Conservation (phyloP, 1,139 yeast species). For the Debaryomycetaceae sp. region DNA sequence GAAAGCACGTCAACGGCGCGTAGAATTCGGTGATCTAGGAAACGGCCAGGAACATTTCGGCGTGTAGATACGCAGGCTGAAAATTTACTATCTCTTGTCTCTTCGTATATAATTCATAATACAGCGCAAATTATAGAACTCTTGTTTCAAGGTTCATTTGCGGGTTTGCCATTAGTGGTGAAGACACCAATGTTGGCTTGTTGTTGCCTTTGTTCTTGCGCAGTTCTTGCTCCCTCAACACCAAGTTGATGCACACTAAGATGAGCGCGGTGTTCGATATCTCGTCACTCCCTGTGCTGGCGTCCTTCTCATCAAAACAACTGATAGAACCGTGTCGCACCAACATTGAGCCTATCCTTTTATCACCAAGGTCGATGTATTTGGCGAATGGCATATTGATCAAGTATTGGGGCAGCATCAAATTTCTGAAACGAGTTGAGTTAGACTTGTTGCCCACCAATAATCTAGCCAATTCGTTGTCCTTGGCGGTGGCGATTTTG, state of each 20-base stretch:
- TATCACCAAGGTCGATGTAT: slow-evolving; percentile 26
- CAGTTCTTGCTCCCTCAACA: slow-evolving; percentile 36
- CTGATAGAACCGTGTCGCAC: slow-evolving; percentile 27
- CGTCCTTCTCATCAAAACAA: slow-evolving; percentile 20
- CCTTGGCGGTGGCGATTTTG: slow-evolving; percentile 11
- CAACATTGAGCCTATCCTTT: slow-evolving; percentile 19
- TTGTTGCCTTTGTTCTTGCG: slow-evolving; percentile 35
- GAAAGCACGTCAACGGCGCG: not conserved
- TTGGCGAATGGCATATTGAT: slow-evolving; percentile 30
- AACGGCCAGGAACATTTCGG: too few relatives aligned
- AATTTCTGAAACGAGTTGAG: slow-evolving; percentile 7
- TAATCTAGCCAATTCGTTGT: slow-evolving; percentile 9
- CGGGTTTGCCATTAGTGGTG: not conserved
- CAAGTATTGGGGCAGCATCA: slow-evolving; percentile 14
- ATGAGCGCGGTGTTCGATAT: slow-evolving; percentile 22
- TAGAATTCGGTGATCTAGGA: not conserved
- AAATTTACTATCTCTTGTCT: too few relatives aligned
- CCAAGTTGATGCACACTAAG: slow-evolving; percentile 27
- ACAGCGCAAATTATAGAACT: too few relatives aligned
- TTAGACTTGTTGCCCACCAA: slow-evolving; percentile 10
- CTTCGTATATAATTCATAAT: too few relatives aligned
- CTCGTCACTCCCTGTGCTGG: slow-evolving; percentile 8
- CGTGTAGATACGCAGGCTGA: too few relatives aligned
- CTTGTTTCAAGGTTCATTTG: not conserved
- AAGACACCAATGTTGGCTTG: slow-evolving; percentile 16